phyloP scores from a whole-genome alignment of 352 stramenopile species.

The Peronospora farinosa region DNA sequence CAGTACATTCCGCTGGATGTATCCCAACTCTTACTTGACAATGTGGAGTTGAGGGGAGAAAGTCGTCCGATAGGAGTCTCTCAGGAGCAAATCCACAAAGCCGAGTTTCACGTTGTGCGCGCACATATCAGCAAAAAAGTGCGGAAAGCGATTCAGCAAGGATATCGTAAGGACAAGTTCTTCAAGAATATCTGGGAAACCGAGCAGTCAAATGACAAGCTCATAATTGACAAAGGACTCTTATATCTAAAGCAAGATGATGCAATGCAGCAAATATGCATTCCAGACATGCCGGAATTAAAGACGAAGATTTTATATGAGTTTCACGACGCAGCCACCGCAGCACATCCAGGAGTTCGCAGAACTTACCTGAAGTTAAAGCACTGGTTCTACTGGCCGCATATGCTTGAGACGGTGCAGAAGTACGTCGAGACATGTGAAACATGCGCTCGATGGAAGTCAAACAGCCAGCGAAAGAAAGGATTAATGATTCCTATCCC shows the following conservation, averaged over 20 bases:
- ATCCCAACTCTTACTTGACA: background rate
- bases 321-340: conserved; percentile 17
- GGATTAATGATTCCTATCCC: conserved; percentile 1
- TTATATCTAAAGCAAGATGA: conserved; percentile 1
- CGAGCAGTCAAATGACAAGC: background rate
- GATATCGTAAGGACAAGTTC: background rate
- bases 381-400: conserved; percentile 11
- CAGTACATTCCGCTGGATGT: background rate
- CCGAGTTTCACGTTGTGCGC: conserved; percentile 1
- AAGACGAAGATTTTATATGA: conserved; percentile 3
- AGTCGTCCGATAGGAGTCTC: background rate
- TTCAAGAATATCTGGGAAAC: background rate
- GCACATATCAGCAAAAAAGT: background rate
- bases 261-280: background rate
- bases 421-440: conserved; percentile 1
- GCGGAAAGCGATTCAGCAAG: background rate
- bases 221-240: background rate
- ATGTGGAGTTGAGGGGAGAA: background rate
- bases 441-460: background rate
- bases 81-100: conserved; percentile 1
- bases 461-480: background rate
- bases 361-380: conserved; percentile 8
- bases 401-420: background rate
- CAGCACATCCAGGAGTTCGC: conserved; percentile 11
- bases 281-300: background rate